Base-by-base conservation (phyloP, 208 protist genomes). In the Wallacemonas collosoma region DNA sequence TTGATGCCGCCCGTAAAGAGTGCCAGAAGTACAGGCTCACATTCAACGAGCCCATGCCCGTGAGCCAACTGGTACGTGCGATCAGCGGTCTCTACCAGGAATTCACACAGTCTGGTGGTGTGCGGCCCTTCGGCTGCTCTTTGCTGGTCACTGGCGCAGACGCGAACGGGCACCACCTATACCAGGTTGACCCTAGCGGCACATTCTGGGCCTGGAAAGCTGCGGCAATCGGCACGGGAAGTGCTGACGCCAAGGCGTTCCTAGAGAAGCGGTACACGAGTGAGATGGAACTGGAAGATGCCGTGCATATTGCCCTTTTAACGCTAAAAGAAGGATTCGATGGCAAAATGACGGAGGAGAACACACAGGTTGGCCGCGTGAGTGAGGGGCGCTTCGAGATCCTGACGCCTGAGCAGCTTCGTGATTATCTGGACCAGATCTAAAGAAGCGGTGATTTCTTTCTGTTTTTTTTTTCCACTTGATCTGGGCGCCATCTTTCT, bases 191-290 rank as follows among this genome's bases (percentile, higher is more conserved):
- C 82, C 99, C 99, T 39, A 99, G 95, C 57, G 99, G 99, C 36
- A 99, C 98, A 7, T 99, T 99, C 84, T 99, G 90, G 79, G 94
- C 97, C 4, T 99, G 99, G 99, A 99, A 99, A 88, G 99, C 99
- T 4, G 97, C 98, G 9, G 98, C 99, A 0, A 99, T 99, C 78
- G 99, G 99, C 38, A 98, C 99, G 63, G 98, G 98, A 74, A 98
- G 95, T 71, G 76, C 95, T 7, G 98, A 98, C 61, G 96, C 98
- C 12, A 99, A 99, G 75, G 98, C 97, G 5, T 99, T 99, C 72
- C 75, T 99, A 41, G 99, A 99, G 87, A 99, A 99, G 87, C 95
- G 98, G 12, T 99, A 99, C 79, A 98, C 89, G 61, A 94, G 94
- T 36, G 98, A 99, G 65, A 98, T 99, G 73, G 98, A 99, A 69